phyloP scores from a whole-genome alignment of 106 monocot species.

The Triglochin maritima region DNA sequence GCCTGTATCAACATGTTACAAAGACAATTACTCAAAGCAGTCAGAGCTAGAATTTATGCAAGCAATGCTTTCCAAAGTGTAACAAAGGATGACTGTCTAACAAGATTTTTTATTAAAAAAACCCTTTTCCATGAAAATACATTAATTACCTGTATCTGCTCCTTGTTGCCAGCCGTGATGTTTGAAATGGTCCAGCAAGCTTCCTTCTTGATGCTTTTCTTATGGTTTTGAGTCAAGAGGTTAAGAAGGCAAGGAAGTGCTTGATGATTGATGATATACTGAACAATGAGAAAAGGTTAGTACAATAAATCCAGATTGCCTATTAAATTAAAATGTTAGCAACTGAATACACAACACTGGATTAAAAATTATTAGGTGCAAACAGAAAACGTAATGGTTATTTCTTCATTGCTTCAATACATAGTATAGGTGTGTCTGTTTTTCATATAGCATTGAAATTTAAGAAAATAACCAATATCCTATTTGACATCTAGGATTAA shows the following conservation, averaged over 20 bases:
- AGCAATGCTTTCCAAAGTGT: too few relatives aligned
- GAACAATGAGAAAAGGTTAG: not conserved
- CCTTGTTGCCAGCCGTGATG: conserved; percentile 27
- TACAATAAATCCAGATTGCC: not conserved
- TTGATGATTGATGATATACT: conserved; percentile 26
- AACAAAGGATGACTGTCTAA: too few relatives aligned
- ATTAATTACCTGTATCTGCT: conserved; percentile 19
- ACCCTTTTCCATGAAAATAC: not conserved
- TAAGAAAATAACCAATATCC: too few relatives aligned
- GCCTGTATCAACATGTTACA: conserved; percentile 9
- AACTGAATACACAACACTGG: too few relatives aligned
- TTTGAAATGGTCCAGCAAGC: conserved; percentile 32
- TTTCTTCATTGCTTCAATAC: too few relatives aligned
- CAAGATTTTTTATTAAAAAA: not conserved
- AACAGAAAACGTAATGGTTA: too few relatives aligned
- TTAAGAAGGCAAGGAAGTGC: conserved; percentile 19
- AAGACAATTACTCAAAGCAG: not conserved
- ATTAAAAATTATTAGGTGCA: too few relatives aligned
- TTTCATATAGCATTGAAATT: too few relatives aligned
- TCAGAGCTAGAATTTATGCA: not conserved
- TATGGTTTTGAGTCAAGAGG: conserved; percentile 20
- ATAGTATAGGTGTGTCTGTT: too few relatives aligned
- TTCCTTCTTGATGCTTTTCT: conserved; percentile 31
- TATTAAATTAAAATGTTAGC: too few relatives aligned
- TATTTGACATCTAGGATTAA: too few relatives aligned